Percentiles rank a stretch among this genome's conserved stretches.
Evolutionary conservation across 2,329 filamentous ascomycete genomes (phyloP).

Genomic region (Mycocentrospora acerina): DNA sequence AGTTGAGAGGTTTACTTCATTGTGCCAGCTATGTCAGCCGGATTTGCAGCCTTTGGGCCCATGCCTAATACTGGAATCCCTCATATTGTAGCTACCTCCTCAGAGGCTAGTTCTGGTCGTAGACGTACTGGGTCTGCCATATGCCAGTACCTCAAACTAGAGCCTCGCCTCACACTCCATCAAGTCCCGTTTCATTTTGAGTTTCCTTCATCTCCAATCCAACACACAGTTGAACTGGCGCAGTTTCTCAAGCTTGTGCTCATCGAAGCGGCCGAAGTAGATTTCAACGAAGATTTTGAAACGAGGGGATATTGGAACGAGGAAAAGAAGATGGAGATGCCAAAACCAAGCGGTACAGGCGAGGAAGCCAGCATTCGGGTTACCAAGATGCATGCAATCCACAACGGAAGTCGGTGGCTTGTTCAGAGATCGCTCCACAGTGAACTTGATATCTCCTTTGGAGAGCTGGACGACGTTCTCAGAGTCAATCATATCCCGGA

Average conservation of each 20-base stretch:
- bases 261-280: constrained; percentile 15
- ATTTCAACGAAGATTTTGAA: constrained; percentile 18
- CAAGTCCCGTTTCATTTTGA: constrained; percentile 23
- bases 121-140: no score
- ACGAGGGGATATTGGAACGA: constrained; percentile 14
- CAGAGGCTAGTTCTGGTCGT: no score
- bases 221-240: constrained; percentile 9
- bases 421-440: constrained; percentile 59
- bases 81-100: no score
- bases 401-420: constrained; percentile 60
- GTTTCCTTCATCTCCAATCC: constrained; percentile 4
- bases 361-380: constrained; percentile 12
- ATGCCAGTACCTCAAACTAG: constrained; percentile 9
- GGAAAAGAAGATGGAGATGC: constrained; percentile 8
- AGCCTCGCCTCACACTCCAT: constrained; percentile 8
- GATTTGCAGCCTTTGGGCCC: no score
- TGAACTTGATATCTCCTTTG: constrained; percentile 53
- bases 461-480: constrained; percentile 63
- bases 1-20: no score
- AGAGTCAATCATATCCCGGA: constrained; percentile 59
- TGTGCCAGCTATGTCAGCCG: no score
- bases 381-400: constrained; percentile 17
- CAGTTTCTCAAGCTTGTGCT: constrained; percentile 20
- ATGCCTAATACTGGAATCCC: no score
- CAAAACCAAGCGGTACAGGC: constrained; percentile 3